Percentiles rank a stretch among this genome's conserved stretches.
Evolutionary conservation across 768 basidiomycete species (phyloP).

Genomic region (Suillus ampliporus): DNA sequence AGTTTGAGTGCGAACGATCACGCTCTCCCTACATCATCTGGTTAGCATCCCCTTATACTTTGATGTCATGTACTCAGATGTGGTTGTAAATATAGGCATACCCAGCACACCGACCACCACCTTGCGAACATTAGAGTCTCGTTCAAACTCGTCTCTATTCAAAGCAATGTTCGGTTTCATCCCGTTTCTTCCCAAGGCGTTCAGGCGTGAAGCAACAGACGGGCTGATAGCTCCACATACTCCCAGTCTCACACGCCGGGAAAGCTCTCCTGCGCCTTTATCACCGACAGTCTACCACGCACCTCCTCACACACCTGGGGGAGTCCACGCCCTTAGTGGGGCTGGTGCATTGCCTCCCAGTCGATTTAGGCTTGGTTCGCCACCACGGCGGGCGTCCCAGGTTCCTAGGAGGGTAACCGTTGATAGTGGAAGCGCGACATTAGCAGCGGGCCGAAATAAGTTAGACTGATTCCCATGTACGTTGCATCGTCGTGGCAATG

Average conservation of each 20-base stretch:
- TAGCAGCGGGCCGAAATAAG: slow-evolving; percentile 22
- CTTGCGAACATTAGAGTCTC: slow-evolving; percentile 38
- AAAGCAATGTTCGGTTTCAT: slow-evolving; percentile 61
- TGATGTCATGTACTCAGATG: slow-evolving; percentile 1
- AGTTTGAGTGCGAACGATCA: slow-evolving; percentile 98
- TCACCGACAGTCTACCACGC: slow-evolving; percentile 34
- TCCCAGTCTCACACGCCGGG: slow-evolving; percentile 32
- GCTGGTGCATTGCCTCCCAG: slow-evolving; percentile 30
- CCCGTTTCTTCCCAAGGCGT: slow-evolving; percentile 49
- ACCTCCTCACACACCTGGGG: slow-evolving; percentile 31
- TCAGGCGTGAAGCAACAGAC: slow-evolving; percentile 58
- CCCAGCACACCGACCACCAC: slow-evolving; percentile 27
- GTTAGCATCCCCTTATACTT: slow-evolving; percentile 32
- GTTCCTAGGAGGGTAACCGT: slow-evolving; percentile 8
- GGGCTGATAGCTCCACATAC: slow-evolving; percentile 75
- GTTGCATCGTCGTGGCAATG: not conserved
- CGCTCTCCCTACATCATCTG: slow-evolving; percentile 78
- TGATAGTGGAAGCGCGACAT: slow-evolving; percentile 23
- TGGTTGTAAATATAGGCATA: slow-evolving; percentile 18
- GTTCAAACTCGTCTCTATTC: slow-evolving; percentile 67
- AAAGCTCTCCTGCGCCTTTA: slow-evolving; percentile 30
- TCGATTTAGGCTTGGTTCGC: slow-evolving; percentile 46
- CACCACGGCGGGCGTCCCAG: slow-evolving; percentile 43
- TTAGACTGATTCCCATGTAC: slow-evolving; percentile 2
- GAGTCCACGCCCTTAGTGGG: slow-evolving; percentile 25